Conservation (phyloP, 164 flowering plant species). For the Cinnamomum micranthum region DNA sequence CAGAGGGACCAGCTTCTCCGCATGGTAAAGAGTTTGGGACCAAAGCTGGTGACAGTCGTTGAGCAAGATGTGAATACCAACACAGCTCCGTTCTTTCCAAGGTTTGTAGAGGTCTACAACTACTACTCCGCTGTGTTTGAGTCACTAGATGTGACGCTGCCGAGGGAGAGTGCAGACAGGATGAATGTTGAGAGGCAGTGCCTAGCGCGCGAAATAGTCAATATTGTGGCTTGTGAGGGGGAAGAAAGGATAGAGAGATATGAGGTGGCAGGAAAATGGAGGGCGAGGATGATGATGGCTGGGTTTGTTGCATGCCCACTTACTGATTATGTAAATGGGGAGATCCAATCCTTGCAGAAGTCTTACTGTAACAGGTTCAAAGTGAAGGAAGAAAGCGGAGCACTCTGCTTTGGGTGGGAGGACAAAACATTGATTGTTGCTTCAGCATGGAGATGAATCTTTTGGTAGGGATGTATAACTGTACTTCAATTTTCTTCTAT, state of each 20-base stretch:
- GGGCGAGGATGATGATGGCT: conserved; percentile 96
- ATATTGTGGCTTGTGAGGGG: conserved; percentile 93
- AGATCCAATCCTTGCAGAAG: conserved; percentile 41
- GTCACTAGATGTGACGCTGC: conserved; percentile 81
- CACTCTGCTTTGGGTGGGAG: conserved; percentile 88
- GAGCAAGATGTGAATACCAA: conserved; percentile 96
- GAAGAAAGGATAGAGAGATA: conserved; percentile 92
- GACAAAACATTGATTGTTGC: conserved; percentile 74
- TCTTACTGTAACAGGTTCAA: conserved; percentile 66
- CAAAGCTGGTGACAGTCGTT: conserved; percentile 86
- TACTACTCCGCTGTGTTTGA: conserved; percentile 89
- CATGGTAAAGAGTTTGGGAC: conserved; percentile 76
- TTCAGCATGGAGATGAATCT: conserved; percentile 62
- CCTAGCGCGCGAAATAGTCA: conserved; percentile 87
- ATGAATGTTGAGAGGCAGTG: conserved; percentile 92
- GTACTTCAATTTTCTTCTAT: background rate
- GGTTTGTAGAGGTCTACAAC: conserved; percentile 81
- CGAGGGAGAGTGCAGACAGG: conserved; percentile 80
- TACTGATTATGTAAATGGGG: conserved; percentile 38
- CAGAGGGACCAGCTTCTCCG: conserved; percentile 82
- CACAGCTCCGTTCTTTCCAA: conserved; percentile 78
- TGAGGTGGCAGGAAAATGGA: conserved; percentile 97
- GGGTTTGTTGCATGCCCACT: conserved; percentile 64
- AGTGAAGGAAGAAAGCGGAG: conserved; percentile 61
- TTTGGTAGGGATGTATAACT: background rate